Evolutionary conservation across 169 alveolate species (phyloP).

Genomic region (Pseudocohnilembus persalinus): DNA sequence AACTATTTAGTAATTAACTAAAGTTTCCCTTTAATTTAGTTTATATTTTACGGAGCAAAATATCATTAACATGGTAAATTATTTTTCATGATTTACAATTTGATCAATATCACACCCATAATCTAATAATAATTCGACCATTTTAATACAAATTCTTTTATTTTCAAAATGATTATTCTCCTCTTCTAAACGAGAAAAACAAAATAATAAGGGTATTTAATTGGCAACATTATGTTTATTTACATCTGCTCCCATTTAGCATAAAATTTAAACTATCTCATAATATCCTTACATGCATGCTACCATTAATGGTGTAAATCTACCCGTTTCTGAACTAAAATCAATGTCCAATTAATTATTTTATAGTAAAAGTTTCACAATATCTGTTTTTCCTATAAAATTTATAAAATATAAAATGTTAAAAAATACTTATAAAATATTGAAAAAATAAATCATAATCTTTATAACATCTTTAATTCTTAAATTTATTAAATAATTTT

Average conservation of each 20-base stretch:
- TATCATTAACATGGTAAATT: conserved; percentile 46
- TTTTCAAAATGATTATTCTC: conserved; percentile 72
- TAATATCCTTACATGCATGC: conserved; percentile 55
- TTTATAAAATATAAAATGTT: background rate
- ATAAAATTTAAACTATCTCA: conserved; percentile 51
- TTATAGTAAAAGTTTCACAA: conserved; percentile 8
- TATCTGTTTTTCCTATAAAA: conserved; percentile 26
- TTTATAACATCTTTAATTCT: too few species aligned
- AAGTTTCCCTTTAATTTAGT: conserved; percentile 39
- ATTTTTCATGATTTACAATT: conserved; percentile 44
- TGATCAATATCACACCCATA: conserved; percentile 53
- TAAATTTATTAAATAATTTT: too few species aligned
- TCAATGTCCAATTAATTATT: conserved; percentile 31
- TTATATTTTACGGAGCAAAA: conserved; percentile 51
- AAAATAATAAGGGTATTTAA: conserved; percentile 65
- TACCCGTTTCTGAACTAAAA: conserved; percentile 37
- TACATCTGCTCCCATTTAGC: conserved; percentile 67
- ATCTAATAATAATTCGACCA: conserved; percentile 66
- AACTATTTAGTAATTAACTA: conserved; percentile 40
- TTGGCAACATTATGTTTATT: conserved; percentile 52
- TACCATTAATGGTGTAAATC: conserved; percentile 48
- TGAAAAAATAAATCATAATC: too few species aligned
- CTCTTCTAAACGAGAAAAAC: conserved; percentile 76
- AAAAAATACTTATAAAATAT: too few species aligned
- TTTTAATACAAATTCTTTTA: conserved; percentile 71